A percentile compares a stretch with the other conserved stretches of the same genome.
These are phyloP conservation scores for Maudiozyma serrabonitensis DNA, from an alignment of 805 yeast genomes.

Conservation along the genomic window DNA sequence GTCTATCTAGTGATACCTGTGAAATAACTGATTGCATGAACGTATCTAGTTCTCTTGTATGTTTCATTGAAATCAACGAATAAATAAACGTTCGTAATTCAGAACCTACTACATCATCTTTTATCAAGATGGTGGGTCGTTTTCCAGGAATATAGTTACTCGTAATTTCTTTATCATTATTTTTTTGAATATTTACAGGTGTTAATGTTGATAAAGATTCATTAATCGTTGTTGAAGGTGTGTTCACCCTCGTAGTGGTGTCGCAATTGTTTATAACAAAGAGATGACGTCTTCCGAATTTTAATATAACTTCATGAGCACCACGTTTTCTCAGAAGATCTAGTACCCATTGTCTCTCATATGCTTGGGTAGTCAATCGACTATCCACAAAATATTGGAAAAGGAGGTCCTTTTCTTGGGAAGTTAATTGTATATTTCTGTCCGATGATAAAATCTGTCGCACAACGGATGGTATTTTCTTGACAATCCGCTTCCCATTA, in stretches of 20 bases:
- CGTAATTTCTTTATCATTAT: constrained; percentile 1
- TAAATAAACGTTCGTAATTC: constrained; percentile 16
- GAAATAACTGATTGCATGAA: constrained; percentile 12
- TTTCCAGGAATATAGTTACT: not conserved
- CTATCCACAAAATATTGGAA: not conserved
- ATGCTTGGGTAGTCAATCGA: not conserved
- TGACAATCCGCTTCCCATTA: not conserved
- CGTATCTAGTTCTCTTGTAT: constrained; percentile 8
- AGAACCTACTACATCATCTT: constrained; percentile 8
- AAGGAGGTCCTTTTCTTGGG: not conserved
- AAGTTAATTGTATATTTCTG: not conserved
- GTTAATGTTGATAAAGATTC: not conserved
- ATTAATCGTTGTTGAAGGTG: too few relatives aligned
- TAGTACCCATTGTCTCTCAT: constrained; percentile 12
- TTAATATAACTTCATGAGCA: constrained; percentile 11
- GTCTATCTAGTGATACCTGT: constrained; percentile 16
- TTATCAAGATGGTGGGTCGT: not conserved
- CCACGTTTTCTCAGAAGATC: constrained; percentile 12
- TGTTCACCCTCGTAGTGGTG: not conserved
- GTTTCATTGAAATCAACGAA: constrained; percentile 10
- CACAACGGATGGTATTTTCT: not conserved
- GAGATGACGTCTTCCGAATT: constrained; percentile 12
- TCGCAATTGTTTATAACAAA: not conserved
- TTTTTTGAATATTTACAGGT: constrained; percentile 4
- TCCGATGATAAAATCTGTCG: not conserved